A percentile compares a stretch with the other conserved stretches of the same genome.
phyloP scores from a whole-genome alignment of 345 rosid genomes.

The Gossypium sturtianum region DNA sequence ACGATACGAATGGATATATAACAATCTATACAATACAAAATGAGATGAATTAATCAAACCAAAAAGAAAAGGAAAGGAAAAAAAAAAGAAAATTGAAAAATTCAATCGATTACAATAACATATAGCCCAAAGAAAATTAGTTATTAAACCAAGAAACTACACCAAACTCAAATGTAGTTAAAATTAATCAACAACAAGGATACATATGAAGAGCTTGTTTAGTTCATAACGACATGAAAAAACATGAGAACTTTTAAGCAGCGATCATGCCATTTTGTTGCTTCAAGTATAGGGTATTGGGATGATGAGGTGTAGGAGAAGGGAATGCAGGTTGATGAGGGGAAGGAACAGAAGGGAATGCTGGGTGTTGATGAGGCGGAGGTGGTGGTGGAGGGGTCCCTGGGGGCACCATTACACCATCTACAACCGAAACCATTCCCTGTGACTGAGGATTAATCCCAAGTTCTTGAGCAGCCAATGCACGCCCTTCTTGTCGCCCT shows the following conservation, averaged over 20 bases:
- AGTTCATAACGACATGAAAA: background rate
- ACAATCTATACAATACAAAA: no score
- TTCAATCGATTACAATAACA: background rate
- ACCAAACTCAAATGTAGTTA: background rate
- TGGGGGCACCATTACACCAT: background rate
- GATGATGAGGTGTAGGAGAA: constrained; percentile 2
- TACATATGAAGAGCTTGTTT: background rate
- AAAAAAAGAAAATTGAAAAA: background rate
- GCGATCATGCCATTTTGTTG: constrained; percentile 10
- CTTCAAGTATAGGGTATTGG: constrained; percentile 7
- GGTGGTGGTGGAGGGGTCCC: background rate
- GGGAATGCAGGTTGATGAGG: background rate
- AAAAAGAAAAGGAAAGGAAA: background rate
- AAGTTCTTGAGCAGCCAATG: background rate
- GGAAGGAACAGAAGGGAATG: background rate
- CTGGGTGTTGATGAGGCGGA: background rate
- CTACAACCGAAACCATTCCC: background rate
- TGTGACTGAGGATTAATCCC: background rate
- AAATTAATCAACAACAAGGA: background rate
- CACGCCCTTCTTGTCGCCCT: constrained; percentile 47
- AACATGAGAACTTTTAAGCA: background rate
- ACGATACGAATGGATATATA: no score
- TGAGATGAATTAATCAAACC: background rate
- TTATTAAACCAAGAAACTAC: background rate
- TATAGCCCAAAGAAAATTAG: background rate